Conservation (phyloP, 345 rosid genomes). For the Salix udensis region DNA sequence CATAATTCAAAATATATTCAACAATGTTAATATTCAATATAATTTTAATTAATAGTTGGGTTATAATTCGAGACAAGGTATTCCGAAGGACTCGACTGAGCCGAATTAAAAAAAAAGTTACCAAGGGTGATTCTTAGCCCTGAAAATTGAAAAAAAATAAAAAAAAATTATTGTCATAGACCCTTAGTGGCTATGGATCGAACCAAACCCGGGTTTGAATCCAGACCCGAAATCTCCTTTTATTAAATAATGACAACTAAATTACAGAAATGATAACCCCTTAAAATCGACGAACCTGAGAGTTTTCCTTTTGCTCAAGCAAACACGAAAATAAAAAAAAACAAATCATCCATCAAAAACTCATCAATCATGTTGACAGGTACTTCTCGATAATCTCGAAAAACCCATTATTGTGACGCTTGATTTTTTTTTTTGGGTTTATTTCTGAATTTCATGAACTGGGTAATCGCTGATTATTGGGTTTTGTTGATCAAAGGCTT, state of each 20-base stretch:
- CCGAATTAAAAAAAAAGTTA: too few relatives aligned
- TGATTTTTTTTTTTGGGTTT: neutral
- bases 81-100: too few relatives aligned
- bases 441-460: constrained; percentile 11
- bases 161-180: too few relatives aligned
- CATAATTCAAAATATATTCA: too few relatives aligned
- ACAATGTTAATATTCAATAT: too few relatives aligned
- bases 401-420: neutral
- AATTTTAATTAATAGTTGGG: too few relatives aligned
- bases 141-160: too few relatives aligned
- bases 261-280: neutral
- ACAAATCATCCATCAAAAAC: neutral
- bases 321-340: constrained; percentile 11
- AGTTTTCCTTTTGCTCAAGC: constrained; percentile 57
- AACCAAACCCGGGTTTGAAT: neutral
- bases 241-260: neutral
- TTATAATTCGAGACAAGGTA: too few relatives aligned
- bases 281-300: neutral
- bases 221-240: neutral
- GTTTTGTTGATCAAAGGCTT: neutral
- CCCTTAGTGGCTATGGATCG: neutral
- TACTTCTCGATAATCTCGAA: constrained; percentile 6
- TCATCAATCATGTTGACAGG: constrained; percentile 59
- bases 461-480: constrained; percentile 11
- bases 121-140: too few relatives aligned